A percentile compares a stretch with the other conserved stretches of the same genome.
These are phyloP conservation scores for Cladophialophora yegresii DNA, from an alignment of 2,329 filamentous ascomycete species.

Conservation along the genomic window DNA sequence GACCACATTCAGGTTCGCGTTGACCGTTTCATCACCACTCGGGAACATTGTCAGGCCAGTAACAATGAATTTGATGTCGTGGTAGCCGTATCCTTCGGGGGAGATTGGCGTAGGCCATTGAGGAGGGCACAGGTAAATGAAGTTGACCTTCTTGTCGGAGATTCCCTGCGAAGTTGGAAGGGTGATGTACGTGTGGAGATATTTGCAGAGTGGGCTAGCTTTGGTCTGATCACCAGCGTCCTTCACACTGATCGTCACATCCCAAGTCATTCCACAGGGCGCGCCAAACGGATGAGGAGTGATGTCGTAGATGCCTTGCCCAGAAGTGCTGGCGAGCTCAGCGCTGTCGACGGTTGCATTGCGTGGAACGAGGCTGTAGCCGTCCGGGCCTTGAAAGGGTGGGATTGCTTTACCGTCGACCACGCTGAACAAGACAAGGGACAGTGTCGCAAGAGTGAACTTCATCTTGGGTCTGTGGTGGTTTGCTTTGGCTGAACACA, in stretches of 20 bases:
- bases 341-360: constrained; percentile 3
- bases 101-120: not conserved
- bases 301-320: constrained; percentile 3
- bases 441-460: not conserved
- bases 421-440: not conserved
- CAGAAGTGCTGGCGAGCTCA: not conserved
- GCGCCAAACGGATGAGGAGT: constrained; percentile 4
- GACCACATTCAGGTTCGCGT: constrained; percentile 2
- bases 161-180: constrained; percentile 1
- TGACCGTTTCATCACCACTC: not conserved
- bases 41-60: constrained; percentile 2
- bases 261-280: constrained; percentile 12
- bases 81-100: constrained; percentile 4
- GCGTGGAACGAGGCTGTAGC: not conserved
- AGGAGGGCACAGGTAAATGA: constrained; percentile 13
- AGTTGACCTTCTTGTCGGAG: constrained; percentile 6
- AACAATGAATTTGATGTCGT: constrained; percentile 14
- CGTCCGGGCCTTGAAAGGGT: not conserved
- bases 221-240: not conserved
- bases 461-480: not conserved
- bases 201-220: constrained; percentile 8
- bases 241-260: constrained; percentile 9
- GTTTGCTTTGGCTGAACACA: not conserved
- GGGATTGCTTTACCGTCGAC: constrained; percentile 2
- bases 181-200: constrained; percentile 7